Evolutionary conservation across 169 alveolate genomes (phyloP), one percentile per base, ranked within the genome.

Genomic region (Eimeria necatrix): DNA sequence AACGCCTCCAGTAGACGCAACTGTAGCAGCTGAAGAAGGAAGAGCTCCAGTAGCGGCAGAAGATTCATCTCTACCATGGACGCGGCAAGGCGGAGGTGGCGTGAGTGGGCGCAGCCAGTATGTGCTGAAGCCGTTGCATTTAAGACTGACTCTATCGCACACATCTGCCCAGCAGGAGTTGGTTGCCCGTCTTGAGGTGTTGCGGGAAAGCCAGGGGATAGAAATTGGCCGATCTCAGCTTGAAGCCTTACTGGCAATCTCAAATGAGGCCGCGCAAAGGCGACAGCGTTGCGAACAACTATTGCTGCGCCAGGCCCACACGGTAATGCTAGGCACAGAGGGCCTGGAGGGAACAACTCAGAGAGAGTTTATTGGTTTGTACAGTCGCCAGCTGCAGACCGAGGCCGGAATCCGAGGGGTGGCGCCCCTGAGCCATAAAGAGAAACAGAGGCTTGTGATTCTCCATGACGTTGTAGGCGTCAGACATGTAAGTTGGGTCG

Each of bases 391-490:
- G 78, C 84, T 96, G 18, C 93, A 93, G 18, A 89, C 92, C 9
- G 74, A 32, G 18, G 93, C 93, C 0, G 81, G 81, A 1, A 46
- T 93, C 16, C 7, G 83, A 18, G 95, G 93, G 3, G 93, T 70
- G 64, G 26, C 80, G 22, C 88, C 93, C 49, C 76, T 93, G 49
- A 93, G 22, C 71, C n/a, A 16, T 4, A 95, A 94, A 9, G 96
- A 97, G 64, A 76, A 76, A 48, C 96, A 94, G 85, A 74, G 98
- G 61, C 95, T 97, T 68, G 96, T 81, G 85, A 95, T 90, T 18
- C 95, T 97, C 53, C 96, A 96, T 70, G 98, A 97, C 87, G 98
- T 97, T n/a, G 97, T 97, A 16, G 98, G 98, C 59, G 97, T 97
- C 24, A 74, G 98, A 8, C 98, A 97, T 93, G 95, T 92, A 26